These are phyloP conservation scores for Pythium phragmiticola DNA, from an alignment of 352 stramenopile species.

Conservation along the genomic window DNA sequence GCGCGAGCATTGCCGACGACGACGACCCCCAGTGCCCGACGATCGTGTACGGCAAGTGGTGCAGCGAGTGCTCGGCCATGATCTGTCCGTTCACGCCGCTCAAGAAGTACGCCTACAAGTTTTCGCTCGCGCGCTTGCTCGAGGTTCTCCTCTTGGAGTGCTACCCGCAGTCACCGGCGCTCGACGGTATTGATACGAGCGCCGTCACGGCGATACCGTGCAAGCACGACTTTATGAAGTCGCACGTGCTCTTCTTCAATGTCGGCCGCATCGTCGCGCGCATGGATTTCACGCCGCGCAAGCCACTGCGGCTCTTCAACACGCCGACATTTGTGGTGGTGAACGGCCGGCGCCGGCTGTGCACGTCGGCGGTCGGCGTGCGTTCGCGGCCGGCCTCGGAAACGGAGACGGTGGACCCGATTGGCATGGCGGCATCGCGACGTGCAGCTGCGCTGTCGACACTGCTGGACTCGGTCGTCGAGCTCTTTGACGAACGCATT, in stretches of 20 bases:
- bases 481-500: conserved; percentile 63
- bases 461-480: conserved; percentile 45
- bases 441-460: conserved; percentile 3
- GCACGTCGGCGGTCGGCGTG: conserved; percentile 4
- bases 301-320: conserved; percentile 36
- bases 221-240: conserved; percentile 48
- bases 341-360: conserved; percentile 17
- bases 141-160: conserved; percentile 94
- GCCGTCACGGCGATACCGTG: conserved; percentile 28
- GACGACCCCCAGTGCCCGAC: conserved; percentile 28
- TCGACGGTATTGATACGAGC: background rate
- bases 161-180: conserved; percentile 30
- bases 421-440: conserved; percentile 28
- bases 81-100: conserved; percentile 89
- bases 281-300: conserved; percentile 54
- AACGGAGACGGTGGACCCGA: conserved; percentile 27
- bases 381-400: background rate
- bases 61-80: conserved; percentile 91
- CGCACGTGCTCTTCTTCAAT: conserved; percentile 82
- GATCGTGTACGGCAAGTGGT: conserved; percentile 98
- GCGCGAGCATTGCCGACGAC: background rate
- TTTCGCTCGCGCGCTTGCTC: conserved; percentile 97
- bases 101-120: conserved; percentile 95
- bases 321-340: conserved; percentile 19
- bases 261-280: conserved; percentile 70